phyloP scores from a whole-genome alignment of 78 protist species.

The Cavenderia fasciculata region DNA sequence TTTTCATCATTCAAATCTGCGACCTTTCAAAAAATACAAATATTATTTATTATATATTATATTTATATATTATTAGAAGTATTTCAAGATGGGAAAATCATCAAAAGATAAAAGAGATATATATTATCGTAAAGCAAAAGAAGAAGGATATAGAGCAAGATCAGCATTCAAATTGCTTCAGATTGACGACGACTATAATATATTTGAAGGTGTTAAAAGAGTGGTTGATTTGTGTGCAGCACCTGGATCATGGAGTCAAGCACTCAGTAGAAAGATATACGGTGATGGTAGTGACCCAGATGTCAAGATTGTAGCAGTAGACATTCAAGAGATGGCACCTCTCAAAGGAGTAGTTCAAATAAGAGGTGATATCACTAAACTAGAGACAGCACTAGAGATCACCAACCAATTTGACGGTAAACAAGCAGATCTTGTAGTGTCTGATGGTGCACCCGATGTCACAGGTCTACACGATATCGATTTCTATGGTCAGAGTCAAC shows the following conservation, averaged over 20 bases:
- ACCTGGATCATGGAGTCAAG: conserved; percentile 98
- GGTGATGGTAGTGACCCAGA: conserved; percentile 48
- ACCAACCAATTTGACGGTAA: conserved; percentile 89
- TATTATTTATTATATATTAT: background rate
- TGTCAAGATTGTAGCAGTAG: conserved; percentile 95
- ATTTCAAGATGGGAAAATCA: conserved; percentile 78
- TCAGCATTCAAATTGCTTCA: conserved; percentile 99
- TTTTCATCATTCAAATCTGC: background rate
- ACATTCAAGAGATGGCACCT: conserved; percentile 99
- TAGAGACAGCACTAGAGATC: conserved; percentile 75
- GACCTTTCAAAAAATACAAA: background rate
- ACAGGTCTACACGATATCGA: conserved; percentile 99
- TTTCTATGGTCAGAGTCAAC: conserved; percentile 97
- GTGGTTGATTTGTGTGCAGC: conserved; percentile 99
- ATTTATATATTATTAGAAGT: background rate
- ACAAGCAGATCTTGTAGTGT: conserved; percentile 96
- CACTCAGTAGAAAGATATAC: conserved; percentile 74
- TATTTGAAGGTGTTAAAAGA: conserved; percentile 90
- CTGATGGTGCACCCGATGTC: conserved; percentile 99
- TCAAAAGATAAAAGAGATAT: conserved; percentile 94
- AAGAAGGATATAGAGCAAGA: conserved; percentile 98
- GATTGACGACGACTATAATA: conserved; percentile 93
- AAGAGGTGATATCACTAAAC: conserved; percentile 99
- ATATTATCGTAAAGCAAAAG: conserved; percentile 99
- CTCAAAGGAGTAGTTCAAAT: conserved; percentile 95